Conservation (phyloP, 495 filamentous ascomycete species). For the Penicillium antarcticum region DNA sequence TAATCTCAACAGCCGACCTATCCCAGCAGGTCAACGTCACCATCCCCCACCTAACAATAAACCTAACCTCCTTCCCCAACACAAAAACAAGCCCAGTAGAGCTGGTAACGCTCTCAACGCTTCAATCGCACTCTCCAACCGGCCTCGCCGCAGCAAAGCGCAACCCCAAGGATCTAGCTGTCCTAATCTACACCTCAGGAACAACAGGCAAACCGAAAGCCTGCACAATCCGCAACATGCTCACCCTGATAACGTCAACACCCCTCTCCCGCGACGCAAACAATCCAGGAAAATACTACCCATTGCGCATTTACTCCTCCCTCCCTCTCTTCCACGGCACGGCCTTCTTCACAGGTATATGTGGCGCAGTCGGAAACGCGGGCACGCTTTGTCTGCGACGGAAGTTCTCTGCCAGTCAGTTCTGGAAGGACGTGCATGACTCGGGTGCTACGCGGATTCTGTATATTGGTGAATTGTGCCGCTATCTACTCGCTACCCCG, state of each 20-base stretch:
- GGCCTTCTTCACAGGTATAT: slow-evolving; percentile 65
- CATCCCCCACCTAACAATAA: slow-evolving; percentile 39
- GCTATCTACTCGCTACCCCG: slow-evolving; percentile 79
- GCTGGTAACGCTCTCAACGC: slow-evolving; percentile 39
- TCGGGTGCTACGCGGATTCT: slow-evolving; percentile 79
- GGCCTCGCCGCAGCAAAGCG: slow-evolving; percentile 34
- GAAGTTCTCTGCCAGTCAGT: slow-evolving; percentile 81
- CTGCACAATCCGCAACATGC: slow-evolving; percentile 66
- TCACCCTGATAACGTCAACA: slow-evolving; percentile 45
- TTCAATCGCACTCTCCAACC: slow-evolving; percentile 36
- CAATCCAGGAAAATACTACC: slow-evolving; percentile 41
- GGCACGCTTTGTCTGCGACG: slow-evolving; percentile 50
- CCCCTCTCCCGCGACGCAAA: slow-evolving; percentile 33
- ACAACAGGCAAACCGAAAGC: slow-evolving; percentile 92
- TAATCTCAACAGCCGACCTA: slow-evolving; percentile 58
- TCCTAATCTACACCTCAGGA: slow-evolving; percentile 81
- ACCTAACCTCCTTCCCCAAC: slow-evolving; percentile 37
- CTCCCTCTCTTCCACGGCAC: slow-evolving; percentile 91
- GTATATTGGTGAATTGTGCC: slow-evolving; percentile 91
- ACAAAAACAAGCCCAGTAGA: slow-evolving; percentile 56
- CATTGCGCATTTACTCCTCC: slow-evolving; percentile 78
- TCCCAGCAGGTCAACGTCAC: slow-evolving; percentile 34
- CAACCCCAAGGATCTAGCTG: slow-evolving; percentile 51
- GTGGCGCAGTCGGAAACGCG: slow-evolving; percentile 38
- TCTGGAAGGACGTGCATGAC: slow-evolving; percentile 79